A percentile compares a stretch with the other conserved stretches of the same genome.
These are phyloP conservation scores for Ceratobasidium sp. DNA, from an alignment of 1,284 basidiomycete species.

Conservation along the genomic window DNA sequence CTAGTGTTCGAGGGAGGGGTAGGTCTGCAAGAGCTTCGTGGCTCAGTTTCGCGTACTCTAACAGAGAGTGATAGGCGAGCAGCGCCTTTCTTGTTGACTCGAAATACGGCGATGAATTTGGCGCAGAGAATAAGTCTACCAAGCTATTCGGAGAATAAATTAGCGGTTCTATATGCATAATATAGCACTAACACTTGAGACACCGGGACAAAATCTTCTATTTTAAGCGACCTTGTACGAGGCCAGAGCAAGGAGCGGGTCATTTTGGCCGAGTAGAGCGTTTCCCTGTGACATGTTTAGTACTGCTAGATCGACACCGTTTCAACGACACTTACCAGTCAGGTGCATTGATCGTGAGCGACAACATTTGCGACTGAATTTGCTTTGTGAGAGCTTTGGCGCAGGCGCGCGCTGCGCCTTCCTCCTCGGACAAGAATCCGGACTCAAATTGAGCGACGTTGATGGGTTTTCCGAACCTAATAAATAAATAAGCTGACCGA, in stretches of 20 bases:
- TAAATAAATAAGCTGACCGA: background rate
- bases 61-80: slow-evolving; percentile 87
- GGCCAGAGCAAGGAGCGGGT: slow-evolving; percentile 91
- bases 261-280: slow-evolving; percentile 86
- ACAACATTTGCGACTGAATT: slow-evolving; percentile 78
- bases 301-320: background rate
- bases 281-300: slow-evolving; percentile 71
- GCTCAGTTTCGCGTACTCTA: slow-evolving; percentile 83
- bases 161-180: slow-evolving; percentile 49
- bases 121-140: slow-evolving; percentile 83
- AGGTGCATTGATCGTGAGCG: slow-evolving; percentile 89
- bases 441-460: slow-evolving; percentile 78
- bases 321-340: slow-evolving; percentile 76
- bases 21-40: slow-evolving; percentile 85
- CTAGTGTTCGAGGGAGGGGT: slow-evolving; percentile 81
- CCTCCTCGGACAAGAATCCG: slow-evolving; percentile 78
- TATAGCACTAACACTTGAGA: slow-evolving; percentile 84
- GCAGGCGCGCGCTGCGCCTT: slow-evolving; percentile 80
- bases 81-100: slow-evolving; percentile 75
- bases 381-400: slow-evolving; percentile 86
- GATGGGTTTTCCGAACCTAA: slow-evolving; percentile 86
- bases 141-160: slow-evolving; percentile 65
- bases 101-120: slow-evolving; percentile 71
- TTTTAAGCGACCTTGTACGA: slow-evolving; percentile 75
- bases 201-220: slow-evolving; percentile 82